These are phyloP conservation scores for Aspergillus cavernicola DNA, from an alignment of 495 filamentous ascomycete genomes.

Conservation along the genomic window DNA sequence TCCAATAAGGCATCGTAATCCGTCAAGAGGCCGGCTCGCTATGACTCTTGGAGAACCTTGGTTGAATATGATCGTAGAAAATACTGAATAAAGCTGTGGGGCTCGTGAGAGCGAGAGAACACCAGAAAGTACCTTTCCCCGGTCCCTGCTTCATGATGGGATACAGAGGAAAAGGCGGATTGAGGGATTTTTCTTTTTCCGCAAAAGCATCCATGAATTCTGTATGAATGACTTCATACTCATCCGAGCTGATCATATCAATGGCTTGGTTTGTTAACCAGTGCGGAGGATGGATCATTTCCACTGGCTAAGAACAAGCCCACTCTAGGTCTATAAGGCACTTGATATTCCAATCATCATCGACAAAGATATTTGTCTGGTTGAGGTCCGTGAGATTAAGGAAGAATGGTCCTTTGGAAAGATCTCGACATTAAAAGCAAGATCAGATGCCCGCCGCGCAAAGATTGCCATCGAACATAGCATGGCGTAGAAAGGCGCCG, in stretches of 20 bases:
- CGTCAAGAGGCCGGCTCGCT: background rate
- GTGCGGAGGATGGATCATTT: constrained; percentile 30
- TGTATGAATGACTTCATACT: constrained; percentile 10
- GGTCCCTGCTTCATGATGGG: constrained; percentile 6
- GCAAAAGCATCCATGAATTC: constrained; percentile 19
- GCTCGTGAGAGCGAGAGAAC: constrained; percentile 20
- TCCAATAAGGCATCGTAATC: background rate
- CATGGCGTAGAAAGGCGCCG: too few relatives aligned
- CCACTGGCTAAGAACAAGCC: constrained; percentile 33
- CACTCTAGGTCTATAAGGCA: constrained; percentile 35
- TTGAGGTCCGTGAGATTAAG: constrained; percentile 29
- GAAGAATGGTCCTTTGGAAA: constrained; percentile 22
- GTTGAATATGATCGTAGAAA: constrained; percentile 28
- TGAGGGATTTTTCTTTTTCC: constrained; percentile 10
- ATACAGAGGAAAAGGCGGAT: background rate
- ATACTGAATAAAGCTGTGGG: constrained; percentile 17
- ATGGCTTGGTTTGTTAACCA: constrained; percentile 32
- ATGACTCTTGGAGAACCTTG: constrained; percentile 16
- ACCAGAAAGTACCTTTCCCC: constrained; percentile 26
- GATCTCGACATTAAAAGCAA: constrained; percentile 20
- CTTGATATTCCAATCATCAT: constrained; percentile 26
- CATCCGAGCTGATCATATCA: constrained; percentile 19
- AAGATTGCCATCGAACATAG: too few relatives aligned
- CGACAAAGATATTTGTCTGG: constrained; percentile 30
- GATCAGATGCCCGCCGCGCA: constrained; percentile 8